Evolutionary conservation across 306 rosid species (phyloP).

Genomic region (Ceratonia siliqua): DNA sequence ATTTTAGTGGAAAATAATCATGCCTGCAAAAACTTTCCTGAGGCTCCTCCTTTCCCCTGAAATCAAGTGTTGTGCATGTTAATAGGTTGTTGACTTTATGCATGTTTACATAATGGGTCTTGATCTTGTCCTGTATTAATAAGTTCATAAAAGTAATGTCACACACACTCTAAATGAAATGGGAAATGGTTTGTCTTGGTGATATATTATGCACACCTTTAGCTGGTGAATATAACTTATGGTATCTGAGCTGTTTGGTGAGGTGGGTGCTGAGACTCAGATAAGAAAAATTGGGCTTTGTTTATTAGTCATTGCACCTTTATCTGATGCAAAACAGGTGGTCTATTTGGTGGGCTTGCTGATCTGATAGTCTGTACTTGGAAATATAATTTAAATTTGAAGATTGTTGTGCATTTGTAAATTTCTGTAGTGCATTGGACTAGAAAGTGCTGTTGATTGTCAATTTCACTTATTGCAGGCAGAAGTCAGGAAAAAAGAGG

Average conservation of each 20-base stretch:
- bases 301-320: constrained; percentile 14
- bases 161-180: background rate
- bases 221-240: background rate
- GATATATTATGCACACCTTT: constrained; percentile 9
- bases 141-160: constrained; percentile 5
- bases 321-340: background rate
- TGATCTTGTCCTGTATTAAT: constrained; percentile 5
- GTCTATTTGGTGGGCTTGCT: constrained; percentile 12
- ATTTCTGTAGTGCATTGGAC: constrained; percentile 16
- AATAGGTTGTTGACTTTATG: constrained; percentile 7
- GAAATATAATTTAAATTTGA: constrained; percentile 9
- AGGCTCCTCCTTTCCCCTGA: constrained; percentile 1
- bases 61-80: constrained; percentile 19
- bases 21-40: constrained; percentile 14
- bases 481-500: constrained; percentile 91
- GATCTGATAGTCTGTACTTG: constrained; percentile 6
- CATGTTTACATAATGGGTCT: constrained; percentile 12
- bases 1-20: constrained; percentile 20
- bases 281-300: constrained; percentile 24
- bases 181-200: background rate
- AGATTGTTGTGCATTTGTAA: constrained; percentile 12
- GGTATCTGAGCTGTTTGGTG: constrained; percentile 24
- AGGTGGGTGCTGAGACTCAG: constrained; percentile 15
- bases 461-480: constrained; percentile 50
- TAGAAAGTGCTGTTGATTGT: constrained; percentile 20